These are phyloP conservation scores for Aureobasidium lini DNA, from an alignment of 2,329 filamentous ascomycete species.

Conservation along the genomic window DNA sequence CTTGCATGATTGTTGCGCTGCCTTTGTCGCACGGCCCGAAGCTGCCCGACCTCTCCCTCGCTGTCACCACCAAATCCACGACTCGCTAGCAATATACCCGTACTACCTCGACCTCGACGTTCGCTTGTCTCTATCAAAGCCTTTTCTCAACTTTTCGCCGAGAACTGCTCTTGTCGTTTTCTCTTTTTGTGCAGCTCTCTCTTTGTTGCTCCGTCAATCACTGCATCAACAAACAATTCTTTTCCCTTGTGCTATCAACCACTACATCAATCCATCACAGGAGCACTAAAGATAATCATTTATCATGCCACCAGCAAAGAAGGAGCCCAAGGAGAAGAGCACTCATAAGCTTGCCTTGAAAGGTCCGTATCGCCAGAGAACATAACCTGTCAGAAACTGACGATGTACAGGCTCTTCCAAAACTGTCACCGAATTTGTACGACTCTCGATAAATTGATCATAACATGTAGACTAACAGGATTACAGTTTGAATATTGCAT, in stretches of 20 bases:
- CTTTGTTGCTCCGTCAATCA: not conserved
- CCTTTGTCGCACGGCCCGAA: not conserved
- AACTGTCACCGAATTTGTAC: slow-evolving; percentile 89
- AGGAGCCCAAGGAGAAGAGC: slow-evolving; percentile 57
- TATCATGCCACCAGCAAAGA: slow-evolving; percentile 9
- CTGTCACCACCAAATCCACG: slow-evolving; percentile 1
- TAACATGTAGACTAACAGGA: not conserved
- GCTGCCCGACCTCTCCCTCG: not conserved
- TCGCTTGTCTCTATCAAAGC: not conserved
- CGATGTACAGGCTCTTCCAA: slow-evolving; percentile 57
- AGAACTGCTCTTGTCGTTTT: not conserved
- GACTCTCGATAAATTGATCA: slow-evolving; percentile 18
- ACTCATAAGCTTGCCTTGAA: slow-evolving; percentile 90
- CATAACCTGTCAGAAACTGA: slow-evolving; percentile 5
- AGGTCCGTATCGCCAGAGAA: slow-evolving; percentile 44
- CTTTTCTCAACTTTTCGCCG: not conserved
- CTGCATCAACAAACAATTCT: slow-evolving; percentile 9
- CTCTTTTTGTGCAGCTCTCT: not conserved
- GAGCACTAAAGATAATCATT: not conserved
- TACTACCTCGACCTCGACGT: not conserved
- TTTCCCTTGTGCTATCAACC: not conserved
- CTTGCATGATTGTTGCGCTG: not conserved
- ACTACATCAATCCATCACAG: slow-evolving; percentile 2
- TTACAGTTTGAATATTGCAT: slow-evolving; percentile 90
- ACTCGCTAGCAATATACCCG: not conserved